phyloP scores from a whole-genome alignment of 441 rosid species.

The Adansonia gregorii region DNA sequence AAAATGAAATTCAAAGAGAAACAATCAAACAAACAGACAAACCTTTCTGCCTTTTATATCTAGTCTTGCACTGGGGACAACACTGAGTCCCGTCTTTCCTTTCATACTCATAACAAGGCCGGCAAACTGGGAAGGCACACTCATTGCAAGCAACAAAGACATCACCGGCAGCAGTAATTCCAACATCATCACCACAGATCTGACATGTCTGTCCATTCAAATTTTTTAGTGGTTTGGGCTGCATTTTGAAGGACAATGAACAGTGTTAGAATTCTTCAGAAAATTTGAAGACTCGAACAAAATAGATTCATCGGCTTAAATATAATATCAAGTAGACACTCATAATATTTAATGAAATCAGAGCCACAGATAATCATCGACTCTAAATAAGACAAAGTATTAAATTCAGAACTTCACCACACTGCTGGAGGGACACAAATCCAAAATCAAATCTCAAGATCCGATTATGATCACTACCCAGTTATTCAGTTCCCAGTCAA shows the following conservation, averaged over 20 bases:
- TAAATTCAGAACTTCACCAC: background rate
- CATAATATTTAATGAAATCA: no score
- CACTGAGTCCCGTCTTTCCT: conserved; percentile 81
- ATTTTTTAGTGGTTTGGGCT: conserved; percentile 80
- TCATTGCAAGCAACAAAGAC: conserved; percentile 91
- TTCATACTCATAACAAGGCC: conserved; percentile 94
- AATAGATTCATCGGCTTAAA: background rate
- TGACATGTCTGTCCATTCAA: conserved; percentile 78
- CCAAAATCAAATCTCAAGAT: conserved; percentile 18
- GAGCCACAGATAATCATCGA: background rate
- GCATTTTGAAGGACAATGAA: conserved; percentile 40
- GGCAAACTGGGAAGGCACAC: conserved; percentile 96
- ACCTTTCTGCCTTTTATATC: conserved; percentile 91
- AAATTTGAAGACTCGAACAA: background rate
- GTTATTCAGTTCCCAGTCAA: background rate
- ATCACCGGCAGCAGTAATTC: conserved; percentile 61
- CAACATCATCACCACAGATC: conserved; percentile 90
- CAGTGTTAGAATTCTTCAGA: conserved; percentile 27
- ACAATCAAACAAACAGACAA: background rate
- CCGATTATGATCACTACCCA: background rate
- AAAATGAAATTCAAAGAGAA: background rate
- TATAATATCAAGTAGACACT: background rate
- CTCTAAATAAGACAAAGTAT: background rate
- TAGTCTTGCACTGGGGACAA: conserved; percentile 94
- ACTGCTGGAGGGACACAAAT: background rate